phyloP scores from a whole-genome alignment of 2,329 filamentous ascomycete genomes.

The Verticillium nonalfalfae region DNA sequence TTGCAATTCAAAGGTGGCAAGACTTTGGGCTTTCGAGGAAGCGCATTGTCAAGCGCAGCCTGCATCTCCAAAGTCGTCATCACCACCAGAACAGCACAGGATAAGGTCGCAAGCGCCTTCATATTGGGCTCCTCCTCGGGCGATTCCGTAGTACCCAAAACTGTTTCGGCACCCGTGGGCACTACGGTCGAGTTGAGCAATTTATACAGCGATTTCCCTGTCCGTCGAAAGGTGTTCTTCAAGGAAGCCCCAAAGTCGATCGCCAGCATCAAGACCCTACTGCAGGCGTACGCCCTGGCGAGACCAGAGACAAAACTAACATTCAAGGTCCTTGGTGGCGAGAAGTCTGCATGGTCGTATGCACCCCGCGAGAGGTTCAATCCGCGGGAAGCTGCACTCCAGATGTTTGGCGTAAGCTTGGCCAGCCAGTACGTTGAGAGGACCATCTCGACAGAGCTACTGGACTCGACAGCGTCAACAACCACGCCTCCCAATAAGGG shows the following conservation, averaged over 20 bases:
- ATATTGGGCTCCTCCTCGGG: conserved; percentile 31
- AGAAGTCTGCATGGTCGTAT: conserved; percentile 53
- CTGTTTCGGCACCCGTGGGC: conserved; percentile 52
- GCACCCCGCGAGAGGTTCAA: conserved; percentile 43
- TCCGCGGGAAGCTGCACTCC: conserved; percentile 52
- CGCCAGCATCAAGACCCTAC: conserved; percentile 48
- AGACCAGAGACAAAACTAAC: conserved; percentile 55
- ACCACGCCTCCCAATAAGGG: not conserved
- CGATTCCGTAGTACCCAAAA: conserved; percentile 29
- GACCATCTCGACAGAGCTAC: conserved; percentile 7
- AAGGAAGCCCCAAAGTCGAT: conserved; percentile 54
- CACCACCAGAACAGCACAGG: conserved; percentile 56
- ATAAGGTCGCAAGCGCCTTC: conserved; percentile 50
- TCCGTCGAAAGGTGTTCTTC: conserved; percentile 51
- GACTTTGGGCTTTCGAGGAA: conserved; percentile 70
- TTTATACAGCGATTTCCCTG: conserved; percentile 56
- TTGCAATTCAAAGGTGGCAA: conserved; percentile 47
- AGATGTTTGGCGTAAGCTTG: conserved; percentile 54
- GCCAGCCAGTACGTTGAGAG: conserved; percentile 46
- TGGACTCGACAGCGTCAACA: not conserved
- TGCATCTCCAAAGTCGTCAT: conserved; percentile 53
- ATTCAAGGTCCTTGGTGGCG: conserved; percentile 50
- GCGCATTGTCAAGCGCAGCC: conserved; percentile 63
- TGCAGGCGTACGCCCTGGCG: conserved; percentile 61
- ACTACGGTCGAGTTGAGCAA: conserved; percentile 58